Evolutionary conservation across 805 yeast species (phyloP).

Genomic region (Candida qinlingensis): DNA sequence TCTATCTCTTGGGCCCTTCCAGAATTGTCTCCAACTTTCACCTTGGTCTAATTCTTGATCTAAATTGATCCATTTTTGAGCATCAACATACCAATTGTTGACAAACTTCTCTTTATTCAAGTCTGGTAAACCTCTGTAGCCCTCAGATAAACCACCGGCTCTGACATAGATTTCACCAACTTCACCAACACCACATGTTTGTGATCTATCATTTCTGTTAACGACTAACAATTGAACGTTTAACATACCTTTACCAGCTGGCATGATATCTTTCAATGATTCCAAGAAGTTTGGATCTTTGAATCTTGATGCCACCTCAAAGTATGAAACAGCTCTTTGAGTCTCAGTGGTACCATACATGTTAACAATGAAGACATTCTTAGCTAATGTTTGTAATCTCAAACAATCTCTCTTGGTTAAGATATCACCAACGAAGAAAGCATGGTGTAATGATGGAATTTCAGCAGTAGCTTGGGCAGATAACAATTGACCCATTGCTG

Average conservation of each 20-base stretch:
- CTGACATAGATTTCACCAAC: slow-evolving; percentile 98
- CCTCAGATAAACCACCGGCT: slow-evolving; percentile 97
- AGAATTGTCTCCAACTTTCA: slow-evolving; percentile 65
- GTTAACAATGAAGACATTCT: slow-evolving; percentile 84
- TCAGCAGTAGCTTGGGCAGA: slow-evolving; percentile 92
- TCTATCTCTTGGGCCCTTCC: slow-evolving; percentile 95
- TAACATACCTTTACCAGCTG: slow-evolving; percentile 97
- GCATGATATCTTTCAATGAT: slow-evolving; percentile 90
- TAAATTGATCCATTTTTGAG: slow-evolving; percentile 52
- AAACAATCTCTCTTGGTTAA: slow-evolving; percentile 95
- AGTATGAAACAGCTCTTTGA: slow-evolving; percentile 95
- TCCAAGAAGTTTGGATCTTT: slow-evolving; percentile 69
- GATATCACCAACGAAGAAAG: slow-evolving; percentile 97
- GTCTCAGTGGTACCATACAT: slow-evolving; percentile 99
- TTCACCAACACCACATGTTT: slow-evolving; percentile 97
- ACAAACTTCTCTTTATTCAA: slow-evolving; percentile 83
- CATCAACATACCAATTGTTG: slow-evolving; percentile 82
- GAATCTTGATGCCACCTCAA: slow-evolving; percentile 72
- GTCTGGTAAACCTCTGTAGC: slow-evolving; percentile 89
- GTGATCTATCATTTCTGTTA: slow-evolving; percentile 80
- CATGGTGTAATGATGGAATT: slow-evolving; percentile 85
- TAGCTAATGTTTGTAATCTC: slow-evolving; percentile 86
- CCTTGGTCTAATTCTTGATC: slow-evolving; percentile 43
- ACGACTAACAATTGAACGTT: slow-evolving; percentile 94
- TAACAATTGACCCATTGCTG: slow-evolving; percentile 97